Percentiles rank a stretch among this genome's conserved stretches.
Conservation (phyloP, 257 asterid species). For the Gentiana straminea region DNA sequence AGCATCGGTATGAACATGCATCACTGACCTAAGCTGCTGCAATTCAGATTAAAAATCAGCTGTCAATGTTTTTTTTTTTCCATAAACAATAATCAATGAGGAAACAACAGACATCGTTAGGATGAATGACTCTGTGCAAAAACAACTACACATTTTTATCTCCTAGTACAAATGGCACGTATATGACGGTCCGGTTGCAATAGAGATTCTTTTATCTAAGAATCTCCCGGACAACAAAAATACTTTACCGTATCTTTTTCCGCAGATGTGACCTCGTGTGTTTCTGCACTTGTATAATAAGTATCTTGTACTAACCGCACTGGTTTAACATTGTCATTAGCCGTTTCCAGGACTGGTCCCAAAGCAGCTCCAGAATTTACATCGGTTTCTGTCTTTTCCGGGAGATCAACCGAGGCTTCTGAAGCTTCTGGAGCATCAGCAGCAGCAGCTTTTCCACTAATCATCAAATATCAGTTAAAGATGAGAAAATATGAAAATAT, state of each 20-base stretch:
- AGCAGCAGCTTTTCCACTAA: constrained; percentile 38
- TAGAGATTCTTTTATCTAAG: no score
- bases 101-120: no score
- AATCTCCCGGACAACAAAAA: no score
- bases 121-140: no score
- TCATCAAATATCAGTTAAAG: constrained; percentile 2
- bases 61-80: neutral
- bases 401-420: constrained; percentile 31
- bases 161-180: no score
- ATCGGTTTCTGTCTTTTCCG: constrained; percentile 26
- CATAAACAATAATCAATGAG: no score
- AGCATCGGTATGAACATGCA: constrained; percentile 17
- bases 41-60: constrained; percentile 5
- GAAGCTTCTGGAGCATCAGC: constrained; percentile 4
- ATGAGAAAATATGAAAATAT: neutral
- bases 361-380: constrained; percentile 41
- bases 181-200: no score
- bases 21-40: constrained; percentile 51
- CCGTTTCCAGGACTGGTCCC: constrained; percentile 25
- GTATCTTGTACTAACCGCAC: constrained; percentile 25
- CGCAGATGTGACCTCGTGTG: constrained; percentile 18
- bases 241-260: constrained; percentile 34
- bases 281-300: constrained; percentile 23
- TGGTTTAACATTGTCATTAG: constrained; percentile 19
- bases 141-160: no score